Conservation (phyloP, 805 yeast species). For the Kluyveromyces wickerhamii region DNA sequence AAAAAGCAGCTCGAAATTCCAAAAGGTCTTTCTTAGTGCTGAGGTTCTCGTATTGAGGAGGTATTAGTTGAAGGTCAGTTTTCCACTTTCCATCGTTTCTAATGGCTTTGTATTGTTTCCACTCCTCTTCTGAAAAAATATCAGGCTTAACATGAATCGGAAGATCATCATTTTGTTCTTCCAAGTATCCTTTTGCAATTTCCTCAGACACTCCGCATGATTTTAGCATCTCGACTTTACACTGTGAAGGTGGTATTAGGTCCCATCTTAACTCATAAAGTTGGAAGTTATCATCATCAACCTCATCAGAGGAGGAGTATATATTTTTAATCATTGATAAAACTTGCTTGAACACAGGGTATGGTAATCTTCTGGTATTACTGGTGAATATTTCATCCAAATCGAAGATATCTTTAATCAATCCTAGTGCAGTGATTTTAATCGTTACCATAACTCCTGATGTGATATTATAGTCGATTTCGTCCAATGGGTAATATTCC, state of each 20-base stretch:
- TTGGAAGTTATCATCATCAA: constrained; percentile 27
- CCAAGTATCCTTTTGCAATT: constrained; percentile 25
- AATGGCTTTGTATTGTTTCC: constrained; percentile 22
- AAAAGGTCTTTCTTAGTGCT: constrained; percentile 36
- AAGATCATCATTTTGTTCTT: constrained; percentile 29
- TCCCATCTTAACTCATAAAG: constrained; percentile 26
- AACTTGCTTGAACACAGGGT: constrained; percentile 38
- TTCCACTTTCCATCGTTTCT: constrained; percentile 18
- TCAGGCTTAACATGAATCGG: constrained; percentile 21
- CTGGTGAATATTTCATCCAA: constrained; percentile 20
- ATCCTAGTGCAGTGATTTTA: constrained; percentile 17
- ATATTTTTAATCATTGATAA: constrained; percentile 38
- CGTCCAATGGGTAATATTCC: constrained; percentile 18
- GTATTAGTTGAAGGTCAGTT: constrained; percentile 25
- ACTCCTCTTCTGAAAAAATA: constrained; percentile 25
- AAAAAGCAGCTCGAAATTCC: constrained; percentile 32
- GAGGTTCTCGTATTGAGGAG: constrained; percentile 33
- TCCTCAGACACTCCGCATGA: constrained; percentile 26
- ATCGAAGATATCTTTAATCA: constrained; percentile 17
- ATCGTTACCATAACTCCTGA: constrained; percentile 17
- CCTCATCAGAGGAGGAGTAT: constrained; percentile 33
- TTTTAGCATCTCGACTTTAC: constrained; percentile 17
- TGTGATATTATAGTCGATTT: constrained; percentile 19
- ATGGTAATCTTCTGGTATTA: constrained; percentile 27
- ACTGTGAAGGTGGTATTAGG: constrained; percentile 19